These are phyloP conservation scores for Verticillium zaregamsianum DNA, from an alignment of 2,329 filamentous ascomycete species.

Conservation along the genomic window DNA sequence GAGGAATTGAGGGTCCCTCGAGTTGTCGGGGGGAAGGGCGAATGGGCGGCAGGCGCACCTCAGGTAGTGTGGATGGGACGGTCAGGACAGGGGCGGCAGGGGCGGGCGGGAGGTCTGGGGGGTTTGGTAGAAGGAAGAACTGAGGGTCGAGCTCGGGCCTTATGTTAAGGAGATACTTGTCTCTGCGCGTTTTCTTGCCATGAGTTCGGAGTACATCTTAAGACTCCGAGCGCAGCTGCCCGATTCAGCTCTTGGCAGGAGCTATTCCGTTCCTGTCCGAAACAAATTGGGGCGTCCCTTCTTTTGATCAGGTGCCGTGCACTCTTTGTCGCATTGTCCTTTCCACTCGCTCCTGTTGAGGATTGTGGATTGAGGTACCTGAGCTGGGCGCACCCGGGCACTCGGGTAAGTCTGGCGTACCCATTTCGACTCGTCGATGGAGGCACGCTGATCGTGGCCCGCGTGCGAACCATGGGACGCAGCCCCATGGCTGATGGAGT, in stretches of 20 bases:
- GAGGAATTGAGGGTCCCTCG: slow-evolving; percentile 1
- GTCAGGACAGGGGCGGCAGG: not conserved
- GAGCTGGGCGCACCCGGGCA: not conserved
- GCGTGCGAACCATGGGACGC: too few species aligned
- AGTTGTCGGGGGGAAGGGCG: slow-evolving; percentile 4
- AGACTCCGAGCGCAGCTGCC: not conserved
- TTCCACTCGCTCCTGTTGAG: not conserved
- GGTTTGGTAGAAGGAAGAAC: not conserved
- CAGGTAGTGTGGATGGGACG: not conserved
- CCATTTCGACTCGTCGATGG: not conserved
- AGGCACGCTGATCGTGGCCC: too few species aligned
- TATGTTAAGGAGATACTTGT: not conserved
- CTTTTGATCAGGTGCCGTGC: not conserved
- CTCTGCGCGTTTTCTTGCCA: not conserved
- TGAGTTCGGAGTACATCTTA: not conserved
- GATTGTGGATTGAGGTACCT: not conserved
- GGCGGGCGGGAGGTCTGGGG: not conserved
- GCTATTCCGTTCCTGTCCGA: not conserved
- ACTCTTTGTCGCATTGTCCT: not conserved
- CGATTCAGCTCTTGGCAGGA: not conserved
- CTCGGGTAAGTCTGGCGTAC: not conserved
- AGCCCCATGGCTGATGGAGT: not conserved
- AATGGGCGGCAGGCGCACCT: slow-evolving; percentile 1
- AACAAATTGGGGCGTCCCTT: not conserved
- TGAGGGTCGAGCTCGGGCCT: not conserved